Conservation (phyloP, 2,329 filamentous ascomycete genomes). For the Cadophora sp. region DNA sequence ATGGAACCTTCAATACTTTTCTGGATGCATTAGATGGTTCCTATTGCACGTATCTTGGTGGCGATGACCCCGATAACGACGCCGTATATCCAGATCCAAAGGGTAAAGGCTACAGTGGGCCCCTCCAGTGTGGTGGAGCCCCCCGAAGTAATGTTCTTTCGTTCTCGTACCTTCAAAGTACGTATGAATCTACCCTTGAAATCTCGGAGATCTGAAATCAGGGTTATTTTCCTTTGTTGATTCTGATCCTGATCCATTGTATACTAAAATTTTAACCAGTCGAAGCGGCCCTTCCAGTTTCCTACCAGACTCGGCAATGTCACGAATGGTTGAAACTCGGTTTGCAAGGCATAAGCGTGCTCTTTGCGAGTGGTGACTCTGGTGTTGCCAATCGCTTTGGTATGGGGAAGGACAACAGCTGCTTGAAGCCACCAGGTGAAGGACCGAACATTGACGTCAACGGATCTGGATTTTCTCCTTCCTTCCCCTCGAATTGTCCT, state of each 20-base stretch:
- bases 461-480: constrained; percentile 47
- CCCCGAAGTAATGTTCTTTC: constrained; percentile 53
- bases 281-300: constrained; percentile 66
- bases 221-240: no score
- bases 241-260: no score
- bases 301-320: constrained; percentile 68
- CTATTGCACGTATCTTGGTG: constrained; percentile 52
- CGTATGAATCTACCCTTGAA: constrained; percentile 8
- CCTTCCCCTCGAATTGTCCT: constrained; percentile 70
- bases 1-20: constrained; percentile 25
- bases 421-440: constrained; percentile 28
- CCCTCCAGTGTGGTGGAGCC: constrained; percentile 41
- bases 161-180: constrained; percentile 36
- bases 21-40: constrained; percentile 51
- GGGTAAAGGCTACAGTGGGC: constrained; percentile 46
- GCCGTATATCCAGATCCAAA: constrained; percentile 51
- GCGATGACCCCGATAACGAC: constrained; percentile 50
- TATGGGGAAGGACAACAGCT: constrained; percentile 29
- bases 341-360: constrained; percentile 21
- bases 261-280: neutral
- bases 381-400: constrained; percentile 29
- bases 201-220: constrained; percentile 1
- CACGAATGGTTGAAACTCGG: constrained; percentile 54
- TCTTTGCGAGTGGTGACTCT: constrained; percentile 25
- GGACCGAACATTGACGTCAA: constrained; percentile 28